phyloP scores from a whole-genome alignment of 768 basidiomycete species.

The Multifurca ochricompacta region DNA sequence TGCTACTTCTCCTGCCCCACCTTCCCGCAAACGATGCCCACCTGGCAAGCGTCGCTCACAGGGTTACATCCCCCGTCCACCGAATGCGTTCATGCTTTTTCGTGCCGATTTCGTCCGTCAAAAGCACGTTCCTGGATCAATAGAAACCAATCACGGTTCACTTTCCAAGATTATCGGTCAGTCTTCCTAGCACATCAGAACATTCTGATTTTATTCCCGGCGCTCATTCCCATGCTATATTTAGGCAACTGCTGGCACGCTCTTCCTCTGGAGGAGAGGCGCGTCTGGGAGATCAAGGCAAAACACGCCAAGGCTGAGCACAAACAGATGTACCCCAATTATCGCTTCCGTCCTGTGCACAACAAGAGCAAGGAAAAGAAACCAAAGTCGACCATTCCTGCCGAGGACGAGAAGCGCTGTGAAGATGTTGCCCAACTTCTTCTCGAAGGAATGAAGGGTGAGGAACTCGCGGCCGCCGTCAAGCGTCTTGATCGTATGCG shows the following conservation, averaged over 20 bases:
- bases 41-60: constrained; percentile 61
- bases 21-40: constrained; percentile 42
- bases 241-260: constrained; percentile 53
- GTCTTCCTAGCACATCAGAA: not conserved
- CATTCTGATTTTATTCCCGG: not conserved
- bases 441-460: constrained; percentile 22
- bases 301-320: constrained; percentile 70
- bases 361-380: constrained; percentile 40
- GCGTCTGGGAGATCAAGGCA: constrained; percentile 64
- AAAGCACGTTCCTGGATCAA: constrained; percentile 43
- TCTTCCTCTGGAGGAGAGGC: constrained; percentile 63
- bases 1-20: constrained; percentile 34
- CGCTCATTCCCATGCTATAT: not conserved
- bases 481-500: constrained; percentile 19
- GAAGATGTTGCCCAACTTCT: constrained; percentile 21
- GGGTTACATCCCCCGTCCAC: constrained; percentile 27
- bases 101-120: constrained; percentile 29
- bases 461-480: constrained; percentile 21
- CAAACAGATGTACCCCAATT: constrained; percentile 60
- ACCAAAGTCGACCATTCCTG: constrained; percentile 10
- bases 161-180: constrained; percentile 42
- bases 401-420: constrained; percentile 21
- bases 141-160: constrained; percentile 43
- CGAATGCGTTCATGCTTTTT: constrained; percentile 35
- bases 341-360: constrained; percentile 38